Conservation (phyloP, 1,284 basidiomycete genomes). For the Kwoniella shivajii region DNA sequence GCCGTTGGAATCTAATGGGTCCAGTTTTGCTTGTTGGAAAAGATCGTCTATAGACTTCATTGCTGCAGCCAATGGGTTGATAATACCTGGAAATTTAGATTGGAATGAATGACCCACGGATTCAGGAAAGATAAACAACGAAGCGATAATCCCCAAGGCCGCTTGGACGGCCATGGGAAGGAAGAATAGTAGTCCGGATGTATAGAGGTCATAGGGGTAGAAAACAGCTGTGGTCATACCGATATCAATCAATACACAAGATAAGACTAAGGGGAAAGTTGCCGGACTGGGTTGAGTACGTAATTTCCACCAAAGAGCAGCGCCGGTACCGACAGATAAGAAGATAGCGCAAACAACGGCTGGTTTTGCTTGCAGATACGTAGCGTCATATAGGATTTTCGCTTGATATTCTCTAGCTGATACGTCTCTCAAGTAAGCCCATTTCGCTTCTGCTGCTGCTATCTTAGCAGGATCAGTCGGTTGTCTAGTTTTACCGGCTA, state of each 20-base stretch:
- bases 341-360: constrained; percentile 46
- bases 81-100: constrained; percentile 38
- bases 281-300: constrained; percentile 50
- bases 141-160: constrained; percentile 38
- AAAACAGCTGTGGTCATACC: constrained; percentile 41
- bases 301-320: constrained; percentile 50
- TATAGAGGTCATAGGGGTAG: constrained; percentile 39
- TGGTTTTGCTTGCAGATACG: constrained; percentile 48
- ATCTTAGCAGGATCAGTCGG: constrained; percentile 28
- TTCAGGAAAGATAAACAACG: constrained; percentile 48
- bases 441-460: constrained; percentile 33
- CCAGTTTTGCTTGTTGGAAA: constrained; percentile 24
- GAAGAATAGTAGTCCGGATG: constrained; percentile 44
- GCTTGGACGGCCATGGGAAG: constrained; percentile 51
- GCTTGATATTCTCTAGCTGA: constrained; percentile 22
- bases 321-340: constrained; percentile 41
- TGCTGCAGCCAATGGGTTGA: constrained; percentile 36
- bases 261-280: constrained; percentile 49
- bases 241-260: constrained; percentile 49
- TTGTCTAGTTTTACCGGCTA: constrained; percentile 30
- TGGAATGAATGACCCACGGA: constrained; percentile 49
- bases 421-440: constrained; percentile 17
- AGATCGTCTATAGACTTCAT: constrained; percentile 39
- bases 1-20: not conserved
- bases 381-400: constrained; percentile 40